These are phyloP conservation scores for Aspergillus kassunensis DNA, from an alignment of 495 filamentous ascomycete genomes.

Conservation along the genomic window DNA sequence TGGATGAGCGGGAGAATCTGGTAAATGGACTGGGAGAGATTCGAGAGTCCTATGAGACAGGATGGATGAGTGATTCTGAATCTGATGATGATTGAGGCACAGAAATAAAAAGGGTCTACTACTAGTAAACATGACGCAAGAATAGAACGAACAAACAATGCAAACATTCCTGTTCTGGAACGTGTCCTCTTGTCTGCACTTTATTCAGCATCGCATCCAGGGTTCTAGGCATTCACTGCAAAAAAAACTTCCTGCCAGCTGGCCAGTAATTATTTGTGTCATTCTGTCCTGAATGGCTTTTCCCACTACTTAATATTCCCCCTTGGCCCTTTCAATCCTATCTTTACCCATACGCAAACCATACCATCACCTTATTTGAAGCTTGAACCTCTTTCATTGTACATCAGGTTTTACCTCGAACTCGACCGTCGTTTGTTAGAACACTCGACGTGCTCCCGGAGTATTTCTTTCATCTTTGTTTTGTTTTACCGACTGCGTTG, in stretches of 20 bases:
- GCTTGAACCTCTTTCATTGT: no score
- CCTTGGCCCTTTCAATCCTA: not conserved
- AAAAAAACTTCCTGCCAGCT: slow-evolving; percentile 31
- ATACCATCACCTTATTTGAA: not conserved
- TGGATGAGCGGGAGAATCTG: slow-evolving; percentile 80
- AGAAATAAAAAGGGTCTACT: no score
- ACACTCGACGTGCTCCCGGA: not conserved
- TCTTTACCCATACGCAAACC: not conserved
- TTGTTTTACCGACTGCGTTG: slow-evolving; percentile 1
- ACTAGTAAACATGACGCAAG: not conserved
- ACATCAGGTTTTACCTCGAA: not conserved
- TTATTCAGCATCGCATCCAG: slow-evolving; percentile 8
- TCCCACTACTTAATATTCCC: slow-evolving; percentile 12
- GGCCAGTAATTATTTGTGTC: slow-evolving; percentile 25
- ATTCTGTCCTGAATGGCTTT: slow-evolving; percentile 21
- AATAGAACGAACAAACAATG: slow-evolving; percentile 12
- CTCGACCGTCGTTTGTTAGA: not conserved
- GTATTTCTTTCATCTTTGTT: not conserved
- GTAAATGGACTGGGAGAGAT: slow-evolving; percentile 81
- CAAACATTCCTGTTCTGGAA: slow-evolving; percentile 16
- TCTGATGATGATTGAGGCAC: slow-evolving; percentile 63
- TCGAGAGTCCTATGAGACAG: slow-evolving; percentile 82
- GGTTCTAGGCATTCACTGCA: no score
- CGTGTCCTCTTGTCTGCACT: slow-evolving; percentile 19
- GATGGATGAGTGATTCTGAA: slow-evolving; percentile 83